A percentile compares a stretch with the other conserved stretches of the same genome.
Evolutionary conservation across 305 asterid genomes (phyloP).

Genomic region (Striga hermonthica): DNA sequence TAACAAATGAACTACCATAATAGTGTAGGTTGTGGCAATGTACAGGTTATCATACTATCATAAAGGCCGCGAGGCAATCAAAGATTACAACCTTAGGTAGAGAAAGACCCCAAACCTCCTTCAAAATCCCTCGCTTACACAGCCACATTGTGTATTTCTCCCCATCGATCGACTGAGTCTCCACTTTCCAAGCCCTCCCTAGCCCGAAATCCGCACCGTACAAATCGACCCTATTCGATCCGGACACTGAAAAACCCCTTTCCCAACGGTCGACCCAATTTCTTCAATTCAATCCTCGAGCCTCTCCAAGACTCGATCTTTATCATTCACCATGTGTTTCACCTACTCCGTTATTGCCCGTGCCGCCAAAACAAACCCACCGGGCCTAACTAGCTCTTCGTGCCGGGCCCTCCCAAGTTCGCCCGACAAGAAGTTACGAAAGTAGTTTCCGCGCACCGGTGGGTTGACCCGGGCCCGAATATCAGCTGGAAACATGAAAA

Average conservation of each 20-base stretch:
- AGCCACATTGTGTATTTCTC: constrained; percentile 32
- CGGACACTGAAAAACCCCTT: constrained; percentile 19
- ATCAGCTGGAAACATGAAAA: constrained; percentile 21
- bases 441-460: constrained; percentile 24
- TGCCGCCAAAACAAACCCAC: constrained; percentile 30
- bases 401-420: constrained; percentile 2
- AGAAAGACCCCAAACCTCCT: constrained; percentile 43
- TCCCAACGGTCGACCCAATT: not conserved
- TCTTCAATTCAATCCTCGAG: constrained; percentile 18
- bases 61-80: too few species aligned
- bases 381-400: not conserved
- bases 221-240: constrained; percentile 38
- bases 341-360: constrained; percentile 25
- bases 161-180: constrained; percentile 38
- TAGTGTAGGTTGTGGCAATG: too few species aligned
- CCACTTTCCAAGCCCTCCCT: constrained; percentile 42
- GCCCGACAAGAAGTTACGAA: constrained; percentile 25
- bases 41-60: too few species aligned
- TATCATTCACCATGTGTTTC: constrained; percentile 18
- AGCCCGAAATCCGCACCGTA: constrained; percentile 40
- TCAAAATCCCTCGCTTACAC: constrained; percentile 32
- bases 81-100: constrained; percentile 25
- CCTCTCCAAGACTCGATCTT: constrained; percentile 27
- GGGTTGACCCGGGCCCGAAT: constrained; percentile 20
- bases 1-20: too few species aligned